Evolutionary conservation across 2,329 filamentous ascomycete genomes (phyloP), one percentile per base, ranked within the genome.

Genomic region (Domatiomyces globalis): DNA sequence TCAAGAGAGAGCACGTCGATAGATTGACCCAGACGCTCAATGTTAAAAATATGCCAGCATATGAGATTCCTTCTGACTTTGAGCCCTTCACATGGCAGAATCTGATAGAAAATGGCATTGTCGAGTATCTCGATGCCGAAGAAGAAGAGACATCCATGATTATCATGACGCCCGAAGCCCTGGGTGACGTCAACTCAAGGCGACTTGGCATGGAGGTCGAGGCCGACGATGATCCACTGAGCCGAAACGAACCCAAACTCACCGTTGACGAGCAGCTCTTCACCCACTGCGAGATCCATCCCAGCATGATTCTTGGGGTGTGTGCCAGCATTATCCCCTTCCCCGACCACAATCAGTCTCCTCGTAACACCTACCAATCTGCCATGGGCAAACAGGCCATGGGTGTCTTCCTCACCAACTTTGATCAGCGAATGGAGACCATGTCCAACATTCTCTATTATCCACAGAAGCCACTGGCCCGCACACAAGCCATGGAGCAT

Each of bases 351-450:
- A 98, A 98, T 46, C 64, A 94, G 79, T 96, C 90, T 56, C 92
- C 92, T 59, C 85, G 92, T 84, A 98, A 98, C 66, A 96, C 90
- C 3, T 98, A 95, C 69, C 90, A 96, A 71, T 95, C 90, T 63
- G 92, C 92, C 66, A 98, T 98, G 92, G 92, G 94, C 74, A 98
- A 98, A 72, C 92, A 98, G 78, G 92, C 92, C 56, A 98, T 98
- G 94, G 92, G 94, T 65, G 89, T 96, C 62, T 95, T 95, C 73
- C 76, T 98, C 51, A 98, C 94, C 10, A 98, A 98, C 66, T 98
- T 94, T 68, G 84, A 87, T 43, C 82, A 90, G 56, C 88, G 92
- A 57, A 96, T 98, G 90, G 92, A 98, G 65, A 98, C 92, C 4
- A 98, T 98, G 92, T 85, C 90, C 62, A 98, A 98, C 62, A 94